Evolutionary conservation across 1,284 basidiomycete genomes (phyloP).

Genomic region (Laetiporus sulphureus): DNA sequence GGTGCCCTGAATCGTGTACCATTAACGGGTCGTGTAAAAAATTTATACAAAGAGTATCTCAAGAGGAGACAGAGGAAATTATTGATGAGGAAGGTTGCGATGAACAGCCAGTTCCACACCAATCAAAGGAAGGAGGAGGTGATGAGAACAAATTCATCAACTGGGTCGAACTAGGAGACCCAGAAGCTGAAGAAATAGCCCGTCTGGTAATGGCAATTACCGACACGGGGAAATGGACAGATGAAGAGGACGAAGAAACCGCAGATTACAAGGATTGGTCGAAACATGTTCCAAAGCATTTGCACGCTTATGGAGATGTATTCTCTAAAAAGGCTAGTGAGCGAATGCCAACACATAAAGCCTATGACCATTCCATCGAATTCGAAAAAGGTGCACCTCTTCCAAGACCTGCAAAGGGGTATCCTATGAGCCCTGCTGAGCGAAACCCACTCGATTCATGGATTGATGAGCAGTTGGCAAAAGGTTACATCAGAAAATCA

Average conservation of each 20-base stretch:
- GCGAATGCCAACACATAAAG: neutral
- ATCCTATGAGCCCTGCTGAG: neutral
- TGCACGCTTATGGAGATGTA: neutral
- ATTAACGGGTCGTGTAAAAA: neutral
- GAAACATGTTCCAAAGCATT: neutral
- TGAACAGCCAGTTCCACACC: neutral
- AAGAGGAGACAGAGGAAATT: neutral
- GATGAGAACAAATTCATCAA: neutral
- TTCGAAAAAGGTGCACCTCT: neutral
- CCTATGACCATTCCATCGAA: neutral
- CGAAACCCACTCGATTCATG: conserved; percentile 1
- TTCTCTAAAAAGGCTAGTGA: neutral
- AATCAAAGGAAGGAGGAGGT: neutral
- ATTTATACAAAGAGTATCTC: neutral
- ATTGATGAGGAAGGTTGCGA: neutral
- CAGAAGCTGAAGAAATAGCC: neutral
- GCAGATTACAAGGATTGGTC: neutral
- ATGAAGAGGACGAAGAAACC: neutral
- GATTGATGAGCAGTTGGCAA: neutral
- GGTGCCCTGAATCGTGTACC: neutral
- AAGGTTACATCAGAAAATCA: conserved; percentile 2
- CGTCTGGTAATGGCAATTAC: neutral
- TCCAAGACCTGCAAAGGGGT: neutral
- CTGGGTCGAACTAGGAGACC: neutral
- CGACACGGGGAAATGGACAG: neutral